Conservation (phyloP, 2,329 filamentous ascomycete species). For the Fusarium sublunatum region DNA sequence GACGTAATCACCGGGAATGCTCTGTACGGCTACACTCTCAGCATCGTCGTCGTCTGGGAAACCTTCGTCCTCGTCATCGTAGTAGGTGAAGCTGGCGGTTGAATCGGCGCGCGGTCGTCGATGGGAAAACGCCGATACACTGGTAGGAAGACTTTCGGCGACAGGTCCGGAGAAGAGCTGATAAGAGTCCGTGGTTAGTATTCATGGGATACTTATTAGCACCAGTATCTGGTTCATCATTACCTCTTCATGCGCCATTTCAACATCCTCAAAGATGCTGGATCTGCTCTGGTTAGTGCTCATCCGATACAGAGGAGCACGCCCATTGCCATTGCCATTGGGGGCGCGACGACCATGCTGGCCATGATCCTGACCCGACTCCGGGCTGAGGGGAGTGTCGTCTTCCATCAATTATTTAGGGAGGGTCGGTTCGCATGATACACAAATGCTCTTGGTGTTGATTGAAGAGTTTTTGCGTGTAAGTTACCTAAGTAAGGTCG, state of each 20-base stretch:
- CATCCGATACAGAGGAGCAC: conserved; percentile 67
- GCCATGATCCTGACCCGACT: conserved; percentile 33
- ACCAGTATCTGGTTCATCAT: background rate
- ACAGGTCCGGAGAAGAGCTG: conserved; percentile 90
- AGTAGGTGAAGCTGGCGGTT: conserved; percentile 88
- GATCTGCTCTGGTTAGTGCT: conserved; percentile 77
- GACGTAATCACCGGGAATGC: conserved; percentile 40
- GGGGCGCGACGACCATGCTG: conserved; percentile 23
- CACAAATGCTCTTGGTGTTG: conserved; percentile 6
- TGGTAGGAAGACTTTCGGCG: conserved; percentile 95
- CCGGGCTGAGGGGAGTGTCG: conserved; percentile 38
- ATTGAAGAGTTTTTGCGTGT: conserved; percentile 26
- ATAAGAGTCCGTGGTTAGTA: conserved; percentile 5
- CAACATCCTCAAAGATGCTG: conserved; percentile 93
- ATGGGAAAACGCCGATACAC: conserved; percentile 90
- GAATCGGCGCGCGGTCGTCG: conserved; percentile 85
- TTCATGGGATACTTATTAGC: background rate
- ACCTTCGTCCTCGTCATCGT: conserved; percentile 70
- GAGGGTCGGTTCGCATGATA: conserved; percentile 35
- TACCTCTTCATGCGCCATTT: conserved; percentile 98
- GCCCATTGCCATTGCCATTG: conserved; percentile 33
- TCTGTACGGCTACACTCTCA: conserved; percentile 48
- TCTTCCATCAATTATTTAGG: conserved; percentile 46
- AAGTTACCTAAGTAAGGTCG: conserved; percentile 23
- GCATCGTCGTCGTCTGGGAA: conserved; percentile 48